A percentile compares a stretch with the other conserved stretches of the same genome.
Conservation (phyloP, 768 basidiomycete genomes). For the Leccinum aurantiacum region DNA sequence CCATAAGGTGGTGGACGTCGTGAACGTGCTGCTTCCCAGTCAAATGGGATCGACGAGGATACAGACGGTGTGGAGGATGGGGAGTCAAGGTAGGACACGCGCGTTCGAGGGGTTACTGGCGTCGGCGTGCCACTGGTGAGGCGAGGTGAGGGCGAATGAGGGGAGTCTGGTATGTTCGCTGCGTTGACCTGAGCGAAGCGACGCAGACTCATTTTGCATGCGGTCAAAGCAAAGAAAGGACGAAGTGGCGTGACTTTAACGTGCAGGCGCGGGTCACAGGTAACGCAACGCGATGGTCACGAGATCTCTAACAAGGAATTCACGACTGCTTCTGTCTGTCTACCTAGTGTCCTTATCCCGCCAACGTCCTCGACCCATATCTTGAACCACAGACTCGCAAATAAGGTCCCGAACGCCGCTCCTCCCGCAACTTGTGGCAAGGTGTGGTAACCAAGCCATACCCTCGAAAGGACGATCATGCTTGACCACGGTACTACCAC, state of each 20-base stretch:
- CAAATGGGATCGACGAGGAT: conserved; percentile 76
- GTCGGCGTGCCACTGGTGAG: conserved; percentile 36
- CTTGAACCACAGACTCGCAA: conserved; percentile 55
- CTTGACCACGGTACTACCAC: conserved; percentile 56
- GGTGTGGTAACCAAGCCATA: conserved; percentile 79
- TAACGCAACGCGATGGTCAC: conserved; percentile 29
- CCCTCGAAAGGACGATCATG: conserved; percentile 59
- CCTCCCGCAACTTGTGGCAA: conserved; percentile 67
- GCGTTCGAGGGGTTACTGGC: conserved; percentile 45
- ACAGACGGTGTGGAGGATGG: conserved; percentile 69
- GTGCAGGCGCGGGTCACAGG: conserved; percentile 23
- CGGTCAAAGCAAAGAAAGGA: conserved; percentile 13
- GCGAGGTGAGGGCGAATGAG: conserved; percentile 40
- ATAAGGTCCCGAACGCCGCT: conserved; percentile 50
- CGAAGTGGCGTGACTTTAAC: conserved; percentile 17
- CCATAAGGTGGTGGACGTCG: conserved; percentile 71
- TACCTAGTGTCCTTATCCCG: conserved; percentile 22
- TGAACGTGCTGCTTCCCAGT: conserved; percentile 83
- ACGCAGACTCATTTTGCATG: conserved; percentile 49
- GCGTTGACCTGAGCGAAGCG: conserved; percentile 54
- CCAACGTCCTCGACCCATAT: conserved; percentile 46
- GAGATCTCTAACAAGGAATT: background rate
- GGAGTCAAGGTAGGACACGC: conserved; percentile 56
- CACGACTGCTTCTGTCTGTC: conserved; percentile 12
- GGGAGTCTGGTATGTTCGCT: conserved; percentile 39